These are phyloP conservation scores for Scheffersomyces insectosa DNA, from an alignment of 1,139 yeast genomes.

Conservation along the genomic window DNA sequence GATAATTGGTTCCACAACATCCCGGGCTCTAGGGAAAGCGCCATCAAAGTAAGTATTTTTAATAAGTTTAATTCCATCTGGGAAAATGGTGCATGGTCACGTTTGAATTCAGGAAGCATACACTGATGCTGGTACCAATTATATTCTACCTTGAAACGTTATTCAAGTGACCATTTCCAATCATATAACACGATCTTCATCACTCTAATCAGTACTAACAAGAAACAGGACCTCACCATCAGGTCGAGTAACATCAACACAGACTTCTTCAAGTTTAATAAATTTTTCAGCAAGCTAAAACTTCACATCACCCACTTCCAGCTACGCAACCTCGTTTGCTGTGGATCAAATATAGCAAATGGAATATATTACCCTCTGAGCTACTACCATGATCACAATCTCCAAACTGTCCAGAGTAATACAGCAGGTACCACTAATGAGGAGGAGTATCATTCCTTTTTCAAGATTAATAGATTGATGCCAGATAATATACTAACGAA, in stretches of 20 bases:
- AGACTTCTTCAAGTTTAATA: conserved; percentile 39
- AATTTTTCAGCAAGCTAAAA: conserved; percentile 45
- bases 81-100: too few species aligned
- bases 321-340: conserved; percentile 51
- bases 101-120: too few species aligned
- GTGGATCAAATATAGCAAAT: conserved; percentile 34
- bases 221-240: conserved; percentile 26
- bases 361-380: conserved; percentile 47
- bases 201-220: conserved; percentile 8
- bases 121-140: too few species aligned
- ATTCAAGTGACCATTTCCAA: too few species aligned
- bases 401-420: conserved; percentile 21
- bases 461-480: conserved; percentile 37
- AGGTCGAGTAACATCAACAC: conserved; percentile 22
- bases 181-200: background rate
- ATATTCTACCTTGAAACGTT: too few species aligned
- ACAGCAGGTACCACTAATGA: conserved; percentile 5
- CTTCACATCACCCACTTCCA: conserved; percentile 60
- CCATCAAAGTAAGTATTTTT: conserved; percentile 32
- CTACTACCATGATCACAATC: conserved; percentile 34
- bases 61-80: background rate
- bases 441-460: conserved; percentile 33
- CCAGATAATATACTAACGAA: conserved; percentile 24
- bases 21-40: conserved; percentile 33
- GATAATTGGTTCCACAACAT: conserved; percentile 42